phyloP scores from a whole-genome alignment of 2,329 filamentous ascomycete genomes.

The Alternaria infectoria region DNA sequence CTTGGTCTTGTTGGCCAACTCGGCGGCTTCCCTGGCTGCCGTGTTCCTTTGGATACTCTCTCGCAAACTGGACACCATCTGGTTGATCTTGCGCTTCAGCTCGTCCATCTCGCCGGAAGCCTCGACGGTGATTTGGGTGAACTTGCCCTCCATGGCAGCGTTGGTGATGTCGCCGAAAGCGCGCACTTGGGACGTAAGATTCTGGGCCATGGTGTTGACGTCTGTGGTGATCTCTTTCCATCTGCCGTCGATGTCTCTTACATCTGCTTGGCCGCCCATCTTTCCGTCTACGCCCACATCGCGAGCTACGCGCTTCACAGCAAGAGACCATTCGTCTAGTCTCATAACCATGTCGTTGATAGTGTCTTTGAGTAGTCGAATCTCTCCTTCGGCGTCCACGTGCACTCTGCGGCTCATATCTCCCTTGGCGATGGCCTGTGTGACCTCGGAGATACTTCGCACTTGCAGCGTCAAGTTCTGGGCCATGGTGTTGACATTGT shows the following conservation, averaged over 20 bases:
- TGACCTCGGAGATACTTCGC: conserved; percentile 90
- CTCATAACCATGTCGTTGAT: conserved; percentile 99
- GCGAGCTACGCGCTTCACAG: conserved; percentile 92
- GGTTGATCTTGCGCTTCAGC: conserved; percentile 98
- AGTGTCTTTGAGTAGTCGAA: conserved; percentile 90
- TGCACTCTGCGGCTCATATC: conserved; percentile 97
- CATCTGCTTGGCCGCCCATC: conserved; percentile 96
- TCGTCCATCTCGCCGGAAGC: conserved; percentile 99
- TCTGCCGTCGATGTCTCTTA: conserved; percentile 87
- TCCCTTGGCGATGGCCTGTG: conserved; percentile 91
- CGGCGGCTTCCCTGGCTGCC: conserved; percentile 91
- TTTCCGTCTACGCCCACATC: conserved; percentile 98
- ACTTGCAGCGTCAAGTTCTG: conserved; percentile 72
- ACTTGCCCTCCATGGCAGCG: conserved; percentile 93
- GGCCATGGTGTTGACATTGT: conserved; percentile 72
- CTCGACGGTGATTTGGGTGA: conserved; percentile 95
- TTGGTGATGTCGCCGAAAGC: conserved; percentile 99
- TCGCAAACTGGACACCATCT: conserved; percentile 95
- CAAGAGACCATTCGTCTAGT: conserved; percentile 92
- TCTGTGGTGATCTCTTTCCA: conserved; percentile 99
- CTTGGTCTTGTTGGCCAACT: conserved; percentile 96
- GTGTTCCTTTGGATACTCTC: conserved; percentile 98
- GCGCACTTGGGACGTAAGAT: conserved; percentile 92
- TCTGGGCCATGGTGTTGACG: conserved; percentile 87
- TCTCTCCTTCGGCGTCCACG: conserved; percentile 93